A percentile compares a stretch with the other conserved stretches of the same genome.
Conservation (phyloP, 2,329 filamentous ascomycete species). For the Aspergillus thermomutatus region DNA sequence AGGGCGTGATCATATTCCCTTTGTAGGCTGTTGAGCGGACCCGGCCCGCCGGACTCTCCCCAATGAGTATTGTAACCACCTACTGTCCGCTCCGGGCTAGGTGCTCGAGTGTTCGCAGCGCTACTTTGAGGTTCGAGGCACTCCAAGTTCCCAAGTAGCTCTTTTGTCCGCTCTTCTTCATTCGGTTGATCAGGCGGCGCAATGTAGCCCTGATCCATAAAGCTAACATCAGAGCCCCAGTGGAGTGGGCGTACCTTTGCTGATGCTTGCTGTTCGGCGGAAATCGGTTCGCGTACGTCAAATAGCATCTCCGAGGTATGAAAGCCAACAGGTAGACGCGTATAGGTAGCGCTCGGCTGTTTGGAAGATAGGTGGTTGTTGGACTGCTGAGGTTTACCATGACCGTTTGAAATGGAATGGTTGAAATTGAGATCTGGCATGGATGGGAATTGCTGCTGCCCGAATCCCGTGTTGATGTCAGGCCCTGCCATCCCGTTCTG, state of each 20-base stretch:
- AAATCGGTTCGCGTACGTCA: conserved; percentile 32
- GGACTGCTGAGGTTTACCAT: conserved; percentile 17
- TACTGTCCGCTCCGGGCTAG: conserved; percentile 49
- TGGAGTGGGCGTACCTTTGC: conserved; percentile 47
- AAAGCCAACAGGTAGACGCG: conserved; percentile 27
- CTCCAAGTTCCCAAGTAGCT: conserved; percentile 55
- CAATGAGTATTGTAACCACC: conserved; percentile 13
- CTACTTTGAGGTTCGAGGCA: conserved; percentile 59
- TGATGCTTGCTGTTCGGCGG: conserved; percentile 35
- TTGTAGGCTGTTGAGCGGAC: conserved; percentile 7
- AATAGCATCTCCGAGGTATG: conserved; percentile 40
- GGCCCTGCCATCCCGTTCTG: conserved; percentile 31
- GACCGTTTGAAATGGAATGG: conserved; percentile 14
- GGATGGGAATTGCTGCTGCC: conserved; percentile 26
- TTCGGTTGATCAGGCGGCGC: conserved; percentile 57
- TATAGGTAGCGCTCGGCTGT: conserved; percentile 11
- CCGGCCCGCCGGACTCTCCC: conserved; percentile 9
- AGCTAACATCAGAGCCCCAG: conserved; percentile 68
- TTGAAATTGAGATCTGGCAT: conserved; percentile 21
- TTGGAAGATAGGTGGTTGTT: conserved; percentile 9
- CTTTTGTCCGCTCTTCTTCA: conserved; percentile 54
- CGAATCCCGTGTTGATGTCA: conserved; percentile 28
- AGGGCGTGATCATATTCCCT: conserved; percentile 15
- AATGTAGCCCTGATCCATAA: conserved; percentile 59
- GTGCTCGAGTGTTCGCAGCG: conserved; percentile 56